These are phyloP conservation scores for Pisolithus thermaeus DNA, from an alignment of 1,284 basidiomycete genomes.

Conservation along the genomic window DNA sequence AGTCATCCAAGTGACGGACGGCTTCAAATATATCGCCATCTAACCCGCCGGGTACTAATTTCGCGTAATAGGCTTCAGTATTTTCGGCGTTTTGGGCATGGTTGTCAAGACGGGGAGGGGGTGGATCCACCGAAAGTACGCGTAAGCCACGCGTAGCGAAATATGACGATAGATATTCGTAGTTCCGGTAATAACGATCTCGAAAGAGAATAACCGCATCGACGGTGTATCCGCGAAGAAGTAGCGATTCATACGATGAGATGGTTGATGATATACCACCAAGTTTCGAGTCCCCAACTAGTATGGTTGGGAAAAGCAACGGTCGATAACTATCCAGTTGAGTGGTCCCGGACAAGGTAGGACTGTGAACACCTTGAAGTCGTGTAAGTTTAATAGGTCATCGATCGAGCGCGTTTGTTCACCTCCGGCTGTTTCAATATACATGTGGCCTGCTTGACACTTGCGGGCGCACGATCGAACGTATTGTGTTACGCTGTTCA, in stretches of 20 bases:
- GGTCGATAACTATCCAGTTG: conserved; percentile 84
- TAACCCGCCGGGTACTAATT: conserved; percentile 33
- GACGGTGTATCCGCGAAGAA: conserved; percentile 86
- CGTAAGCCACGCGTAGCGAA: conserved; percentile 70
- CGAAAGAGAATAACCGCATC: conserved; percentile 85
- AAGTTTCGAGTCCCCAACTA: conserved; percentile 84
- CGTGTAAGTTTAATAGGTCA: conserved; percentile 4
- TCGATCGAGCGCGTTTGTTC: conserved; percentile 23
- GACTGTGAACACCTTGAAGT: conserved; percentile 83
- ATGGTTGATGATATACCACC: conserved; percentile 96
- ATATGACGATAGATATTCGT: conserved; percentile 76
- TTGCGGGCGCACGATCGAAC: conserved; percentile 47
- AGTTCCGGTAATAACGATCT: conserved; percentile 85
- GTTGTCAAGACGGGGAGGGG: conserved; percentile 51
- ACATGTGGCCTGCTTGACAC: conserved; percentile 54
- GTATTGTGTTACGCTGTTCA: conserved; percentile 60
- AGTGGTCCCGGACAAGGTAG: conserved; percentile 79
- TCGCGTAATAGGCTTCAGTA: conserved; percentile 70
- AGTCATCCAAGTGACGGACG: conserved; percentile 56
- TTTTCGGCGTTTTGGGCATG: conserved; percentile 43
- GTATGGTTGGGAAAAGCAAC: conserved; percentile 80
- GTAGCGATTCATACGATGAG: conserved; percentile 86
- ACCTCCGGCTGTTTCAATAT: conserved; percentile 95
- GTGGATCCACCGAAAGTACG: conserved; percentile 52
- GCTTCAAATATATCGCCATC: conserved; percentile 43